phyloP scores from a whole-genome alignment of 164 flowering plant species.

The Dillenia turbinata region DNA sequence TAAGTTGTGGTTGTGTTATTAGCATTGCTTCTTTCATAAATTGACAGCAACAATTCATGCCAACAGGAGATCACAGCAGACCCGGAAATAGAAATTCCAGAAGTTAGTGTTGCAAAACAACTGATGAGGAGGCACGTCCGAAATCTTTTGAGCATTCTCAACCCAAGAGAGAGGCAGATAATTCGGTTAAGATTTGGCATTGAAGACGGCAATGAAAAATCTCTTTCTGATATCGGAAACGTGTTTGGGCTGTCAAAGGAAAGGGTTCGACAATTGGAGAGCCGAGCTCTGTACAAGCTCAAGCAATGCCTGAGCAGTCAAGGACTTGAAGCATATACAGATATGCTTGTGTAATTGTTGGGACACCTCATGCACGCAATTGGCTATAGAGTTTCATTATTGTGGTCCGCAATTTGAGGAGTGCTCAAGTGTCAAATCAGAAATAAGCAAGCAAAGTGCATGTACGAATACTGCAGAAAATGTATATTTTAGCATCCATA shows the following conservation, averaged over 20 bases:
- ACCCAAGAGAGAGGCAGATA: constrained; percentile 63
- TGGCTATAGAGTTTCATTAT: too few relatives aligned
- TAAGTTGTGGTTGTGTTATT: too few relatives aligned
- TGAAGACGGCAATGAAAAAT: constrained; percentile 37
- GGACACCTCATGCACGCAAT: not conserved
- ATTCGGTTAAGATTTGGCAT: constrained; percentile 73
- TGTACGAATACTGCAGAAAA: too few relatives aligned
- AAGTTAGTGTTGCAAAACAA: constrained; percentile 44
- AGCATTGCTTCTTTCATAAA: too few relatives aligned
- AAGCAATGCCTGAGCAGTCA: constrained; percentile 48
- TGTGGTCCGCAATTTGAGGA: too few relatives aligned
- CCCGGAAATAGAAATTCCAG: constrained; percentile 53
- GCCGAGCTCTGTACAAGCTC: constrained; percentile 63
- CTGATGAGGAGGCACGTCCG: constrained; percentile 77
- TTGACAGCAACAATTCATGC: constrained; percentile 1
- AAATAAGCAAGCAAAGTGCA: too few relatives aligned
- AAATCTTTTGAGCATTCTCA: constrained; percentile 49
- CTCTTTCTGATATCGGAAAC: constrained; percentile 58
- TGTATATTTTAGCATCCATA: too few relatives aligned
- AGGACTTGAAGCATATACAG: constrained; percentile 50
- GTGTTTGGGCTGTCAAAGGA: constrained; percentile 65
- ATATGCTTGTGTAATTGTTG: constrained; percentile 30
- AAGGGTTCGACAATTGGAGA: constrained; percentile 83
- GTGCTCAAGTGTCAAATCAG: too few relatives aligned
- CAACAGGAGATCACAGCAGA: constrained; percentile 86